These are phyloP conservation scores for Cytidiella melzeri DNA, from an alignment of 768 basidiomycete species.

Conservation along the genomic window DNA sequence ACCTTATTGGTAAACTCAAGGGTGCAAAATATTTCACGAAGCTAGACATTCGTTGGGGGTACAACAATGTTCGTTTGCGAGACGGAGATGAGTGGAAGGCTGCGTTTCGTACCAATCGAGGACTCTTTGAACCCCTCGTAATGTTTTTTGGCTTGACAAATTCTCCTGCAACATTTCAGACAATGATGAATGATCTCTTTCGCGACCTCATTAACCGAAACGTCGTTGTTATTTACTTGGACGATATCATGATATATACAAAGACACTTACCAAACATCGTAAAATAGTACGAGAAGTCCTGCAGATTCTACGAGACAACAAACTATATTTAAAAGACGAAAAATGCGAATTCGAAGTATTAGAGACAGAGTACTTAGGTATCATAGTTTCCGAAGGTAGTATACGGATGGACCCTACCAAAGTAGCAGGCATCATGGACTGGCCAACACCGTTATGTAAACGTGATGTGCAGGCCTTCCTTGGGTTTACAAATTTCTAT, in stretches of 20 bases:
- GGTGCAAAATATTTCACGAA: slow-evolving; percentile 30
- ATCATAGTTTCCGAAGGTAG: slow-evolving; percentile 28
- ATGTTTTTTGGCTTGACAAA: slow-evolving; percentile 19
- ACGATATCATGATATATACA: slow-evolving; percentile 15
- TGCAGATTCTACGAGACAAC: slow-evolving; percentile 22
- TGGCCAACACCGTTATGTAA: slow-evolving; percentile 26
- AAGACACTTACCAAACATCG: slow-evolving; percentile 11
- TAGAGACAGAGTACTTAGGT: slow-evolving; percentile 37
- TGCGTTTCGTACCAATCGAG: slow-evolving; percentile 19
- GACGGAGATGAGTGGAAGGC: slow-evolving; percentile 37
- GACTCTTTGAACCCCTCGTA: not conserved
- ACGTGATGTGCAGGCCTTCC: slow-evolving; percentile 25
- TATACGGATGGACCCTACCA: slow-evolving; percentile 34
- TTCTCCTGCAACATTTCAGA: slow-evolving; percentile 6
- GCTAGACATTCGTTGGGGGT: slow-evolving; percentile 27
- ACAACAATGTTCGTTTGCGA: slow-evolving; percentile 29
- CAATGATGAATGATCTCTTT: slow-evolving; percentile 12
- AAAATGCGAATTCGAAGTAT: slow-evolving; percentile 33
- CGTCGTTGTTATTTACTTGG: slow-evolving; percentile 9
- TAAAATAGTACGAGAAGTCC: slow-evolving; percentile 13
- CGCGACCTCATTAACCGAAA: slow-evolving; percentile 11
- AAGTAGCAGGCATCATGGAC: slow-evolving; percentile 28
- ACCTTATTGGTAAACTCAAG: slow-evolving; percentile 22
- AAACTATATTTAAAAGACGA: slow-evolving; percentile 24
- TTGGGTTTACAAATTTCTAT: too few relatives aligned